These are phyloP conservation scores for Calonectria montana DNA, from an alignment of 2,329 filamentous ascomycete species.

Conservation along the genomic window DNA sequence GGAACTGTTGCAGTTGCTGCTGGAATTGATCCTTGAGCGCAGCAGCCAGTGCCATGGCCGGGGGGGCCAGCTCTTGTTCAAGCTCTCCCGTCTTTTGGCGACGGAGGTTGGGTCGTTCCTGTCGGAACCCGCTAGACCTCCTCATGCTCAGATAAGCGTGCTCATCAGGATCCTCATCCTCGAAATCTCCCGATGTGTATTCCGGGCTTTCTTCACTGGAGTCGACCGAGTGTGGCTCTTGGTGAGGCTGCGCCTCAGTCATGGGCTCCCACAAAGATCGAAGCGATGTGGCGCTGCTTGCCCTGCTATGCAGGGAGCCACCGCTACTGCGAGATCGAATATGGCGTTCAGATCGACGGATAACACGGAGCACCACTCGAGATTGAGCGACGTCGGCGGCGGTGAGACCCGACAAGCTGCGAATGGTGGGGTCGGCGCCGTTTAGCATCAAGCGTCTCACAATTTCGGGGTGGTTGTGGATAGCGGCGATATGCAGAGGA, in stretches of 20 bases:
- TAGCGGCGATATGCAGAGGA: slow-evolving; percentile 82
- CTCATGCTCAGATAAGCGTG: slow-evolving; percentile 51
- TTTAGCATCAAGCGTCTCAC: slow-evolving; percentile 79
- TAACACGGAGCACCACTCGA: slow-evolving; percentile 70
- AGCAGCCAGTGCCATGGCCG: slow-evolving; percentile 71
- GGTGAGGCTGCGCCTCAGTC: slow-evolving; percentile 46
- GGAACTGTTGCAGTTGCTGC: slow-evolving; percentile 80
- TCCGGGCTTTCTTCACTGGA: slow-evolving; percentile 57
- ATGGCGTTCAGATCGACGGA: slow-evolving; percentile 71
- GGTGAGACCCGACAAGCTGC: slow-evolving; percentile 77
- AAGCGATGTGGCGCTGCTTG: slow-evolving; percentile 75
- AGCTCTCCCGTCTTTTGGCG: slow-evolving; percentile 53
- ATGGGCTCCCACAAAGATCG: slow-evolving; percentile 74
- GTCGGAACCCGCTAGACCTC: slow-evolving; percentile 43
- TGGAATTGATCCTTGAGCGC: slow-evolving; percentile 80
- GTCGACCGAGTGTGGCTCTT: slow-evolving; percentile 54
- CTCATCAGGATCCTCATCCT: slow-evolving; percentile 55
- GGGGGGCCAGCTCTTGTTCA: slow-evolving; percentile 58
- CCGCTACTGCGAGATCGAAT: slow-evolving; percentile 77
- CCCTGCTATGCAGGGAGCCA: slow-evolving; percentile 68
- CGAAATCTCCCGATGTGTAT: slow-evolving; percentile 58
- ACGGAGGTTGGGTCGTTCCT: slow-evolving; percentile 48
- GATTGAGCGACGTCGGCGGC: slow-evolving; percentile 78
- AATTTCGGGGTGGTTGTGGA: slow-evolving; percentile 81
- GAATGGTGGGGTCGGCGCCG: slow-evolving; percentile 77